Evolutionary conservation across 2,329 filamentous ascomycete genomes (phyloP), one percentile per base, ranked within the genome.

Genomic region (Neofusicoccum umdonicola): DNA sequence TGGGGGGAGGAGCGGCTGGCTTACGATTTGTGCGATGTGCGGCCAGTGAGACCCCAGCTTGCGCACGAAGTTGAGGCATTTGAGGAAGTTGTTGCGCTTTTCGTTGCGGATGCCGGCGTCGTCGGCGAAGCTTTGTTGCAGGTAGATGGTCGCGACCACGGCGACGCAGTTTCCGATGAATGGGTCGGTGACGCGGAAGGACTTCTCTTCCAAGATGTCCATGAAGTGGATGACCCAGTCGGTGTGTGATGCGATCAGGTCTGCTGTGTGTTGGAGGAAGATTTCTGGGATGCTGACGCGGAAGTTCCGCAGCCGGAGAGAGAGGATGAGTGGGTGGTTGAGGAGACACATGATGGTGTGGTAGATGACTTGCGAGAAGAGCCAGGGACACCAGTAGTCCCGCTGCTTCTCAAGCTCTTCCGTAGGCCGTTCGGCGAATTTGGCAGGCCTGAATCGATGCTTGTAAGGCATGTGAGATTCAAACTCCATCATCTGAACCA

Each of bases 201-300:
- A 71, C 69, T 82, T 80, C 67, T 80, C 76, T 72, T 78, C 74
- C 65, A 80, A 75, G 66, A 79, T 77, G 52, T 83, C 79, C 51
- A 85, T 78, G 56, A 84, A 81, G 68, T 84, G 81, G 3, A 84
- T 77, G 31, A 85, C 83, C 83, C 83, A 85, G 0, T 80, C 80
- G 0, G 81, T 81, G 66, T 85, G 83, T 0, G 80, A 80, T 0
- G 80, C 79, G 34, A 84, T 83, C 31, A 82, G 73, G 62, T 85
- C 83, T 12, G 81, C 82, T 0, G 81, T 84, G 66, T 84, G 82
- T 54, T 84, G 83, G 1, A 85, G 76, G 19, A 85, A 85, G 1
- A 83, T 81, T 58, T 85, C 82, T 0, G 83, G 83, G 45, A 85
- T 83, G 3, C 79, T 81, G 42, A 79, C 79, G 41, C 81, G 79